Conservation (phyloP, 148 eudicot species). For the Nepenthes mirabilis region DNA sequence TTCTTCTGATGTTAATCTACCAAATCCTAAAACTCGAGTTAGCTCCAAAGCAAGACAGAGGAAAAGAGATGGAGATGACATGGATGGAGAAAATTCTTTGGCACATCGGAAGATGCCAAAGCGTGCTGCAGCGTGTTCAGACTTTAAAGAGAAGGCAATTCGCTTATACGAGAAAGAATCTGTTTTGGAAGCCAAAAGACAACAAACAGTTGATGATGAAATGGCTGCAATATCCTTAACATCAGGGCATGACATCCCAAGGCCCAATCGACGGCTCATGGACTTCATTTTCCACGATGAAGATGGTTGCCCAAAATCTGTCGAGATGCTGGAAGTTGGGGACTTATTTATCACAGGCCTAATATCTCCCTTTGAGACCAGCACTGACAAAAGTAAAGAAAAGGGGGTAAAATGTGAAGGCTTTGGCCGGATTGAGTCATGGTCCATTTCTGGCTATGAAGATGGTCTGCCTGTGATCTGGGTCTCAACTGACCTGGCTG, state of each 20-base stretch:
- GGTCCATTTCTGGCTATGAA: slow-evolving; percentile 97
- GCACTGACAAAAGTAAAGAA: slow-evolving; percentile 39
- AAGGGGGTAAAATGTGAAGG: slow-evolving; percentile 76
- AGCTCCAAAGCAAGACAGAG: slow-evolving; percentile 17
- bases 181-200: slow-evolving; percentile 45
- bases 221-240: slow-evolving; percentile 61
- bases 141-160: slow-evolving; percentile 60
- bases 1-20: background rate
- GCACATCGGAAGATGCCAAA: slow-evolving; percentile 73
- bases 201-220: slow-evolving; percentile 51
- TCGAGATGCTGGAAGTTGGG: slow-evolving; percentile 71
- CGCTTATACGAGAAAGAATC: slow-evolving; percentile 35
- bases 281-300: slow-evolving; percentile 78
- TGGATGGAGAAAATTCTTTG: slow-evolving; percentile 15
- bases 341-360: slow-evolving; percentile 75
- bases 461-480: slow-evolving; percentile 83
- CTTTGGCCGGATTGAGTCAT: slow-evolving; percentile 85
- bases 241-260: slow-evolving; percentile 49
- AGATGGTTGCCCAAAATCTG: slow-evolving; percentile 66
- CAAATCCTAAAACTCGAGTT: background rate
- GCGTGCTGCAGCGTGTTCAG: slow-evolving; percentile 77
- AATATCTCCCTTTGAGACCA: slow-evolving; percentile 64
- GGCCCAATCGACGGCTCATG: slow-evolving; percentile 62
- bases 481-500: slow-evolving; percentile 83
- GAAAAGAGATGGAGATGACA: slow-evolving; percentile 19